Evolutionary conservation across 2,329 filamentous ascomycete genomes (phyloP), one percentile per base, ranked within the genome.

Genomic region (Cercospora sojina): DNA sequence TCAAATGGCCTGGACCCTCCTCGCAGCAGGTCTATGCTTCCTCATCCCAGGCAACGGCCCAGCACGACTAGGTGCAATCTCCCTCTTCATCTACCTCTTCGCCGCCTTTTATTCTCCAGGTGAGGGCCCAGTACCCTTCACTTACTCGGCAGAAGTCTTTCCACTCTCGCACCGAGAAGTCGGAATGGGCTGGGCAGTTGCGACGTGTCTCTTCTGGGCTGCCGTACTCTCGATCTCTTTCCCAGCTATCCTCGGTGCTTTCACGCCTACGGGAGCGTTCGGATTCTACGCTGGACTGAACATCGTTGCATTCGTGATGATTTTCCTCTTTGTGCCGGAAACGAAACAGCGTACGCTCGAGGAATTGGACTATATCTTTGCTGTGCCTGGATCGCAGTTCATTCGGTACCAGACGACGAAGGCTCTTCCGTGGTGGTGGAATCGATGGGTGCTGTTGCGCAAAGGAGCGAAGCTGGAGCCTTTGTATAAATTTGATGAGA

Each of bases 81-180:
- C 73, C 0, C 75, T 87, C 41, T 88, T 88, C 72, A 78, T 87
- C 23, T 87, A 85, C 74, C 77, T 87, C 2, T 87, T 86, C 64
- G 82, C 82, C 9, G 70, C 71, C 5, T 76, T 77, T 65, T 78
- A 78, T 69, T 73, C 70, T 8, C 80, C 80, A 4, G 81, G 81
- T 12, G 79, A 82, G 73, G 81, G 81, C 1, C 80, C 86, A 7
- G 88, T 91, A 5, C 88, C 88, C 0, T 91, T 88, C 74, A 86
- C 87, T 0, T 91, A 91, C 78, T 85, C 83, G 5, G 88, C 89
- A 49, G 89, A 91, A 75, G 87, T 90, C 1, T 91, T 89, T 74
- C 89, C 89, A 0, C 83, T 91, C 0, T 89, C 87, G 1, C 88
- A 91, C 75, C 84, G 89, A 72, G 89, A 91, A 74, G 83, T 91